These are phyloP conservation scores for Hemileia vastatrix DNA, from an alignment of 1,284 basidiomycete genomes.

Conservation along the genomic window DNA sequence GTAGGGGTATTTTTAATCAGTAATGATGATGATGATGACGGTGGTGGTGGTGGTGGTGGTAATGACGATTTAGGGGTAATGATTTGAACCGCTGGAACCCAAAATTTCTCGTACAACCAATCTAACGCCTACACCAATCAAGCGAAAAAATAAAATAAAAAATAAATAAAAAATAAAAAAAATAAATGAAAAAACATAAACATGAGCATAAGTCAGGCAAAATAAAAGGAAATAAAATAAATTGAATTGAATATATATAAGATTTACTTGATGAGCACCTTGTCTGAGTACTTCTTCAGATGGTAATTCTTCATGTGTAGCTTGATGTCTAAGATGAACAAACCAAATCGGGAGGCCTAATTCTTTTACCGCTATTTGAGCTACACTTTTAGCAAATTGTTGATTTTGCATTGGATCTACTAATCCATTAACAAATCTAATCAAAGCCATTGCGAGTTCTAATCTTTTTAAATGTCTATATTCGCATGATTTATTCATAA, in stretches of 20 bases:
- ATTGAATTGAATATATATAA: too few species aligned
- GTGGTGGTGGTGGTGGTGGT: not conserved
- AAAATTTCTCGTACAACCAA: constrained; percentile 14
- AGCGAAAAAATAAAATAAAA: not conserved
- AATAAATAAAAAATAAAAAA: too few species aligned
- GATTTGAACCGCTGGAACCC: not conserved
- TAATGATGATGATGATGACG: too few species aligned
- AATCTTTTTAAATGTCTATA: constrained; percentile 42
- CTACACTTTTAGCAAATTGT: constrained; percentile 74
- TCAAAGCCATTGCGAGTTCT: constrained; percentile 58
- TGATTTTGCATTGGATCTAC: constrained; percentile 84
- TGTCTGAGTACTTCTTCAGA: constrained; percentile 68
- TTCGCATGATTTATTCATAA: not conserved
- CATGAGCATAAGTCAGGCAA: not conserved
- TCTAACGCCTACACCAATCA: not conserved
- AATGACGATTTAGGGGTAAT: not conserved
- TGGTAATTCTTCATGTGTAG: constrained; percentile 91
- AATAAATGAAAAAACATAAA: not conserved
- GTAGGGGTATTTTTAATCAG: too few species aligned
- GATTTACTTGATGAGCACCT: constrained; percentile 52
- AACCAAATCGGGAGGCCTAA: constrained; percentile 78
- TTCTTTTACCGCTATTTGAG: constrained; percentile 72
- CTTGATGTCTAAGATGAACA: constrained; percentile 87
- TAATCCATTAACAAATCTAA: constrained; percentile 60
- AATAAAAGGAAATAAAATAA: not conserved